Evolutionary conservation across 371 early-diverging fungal species (phyloP), one percentile per base, ranked within the genome.

Genomic region (Conidiobolus incongruus): DNA sequence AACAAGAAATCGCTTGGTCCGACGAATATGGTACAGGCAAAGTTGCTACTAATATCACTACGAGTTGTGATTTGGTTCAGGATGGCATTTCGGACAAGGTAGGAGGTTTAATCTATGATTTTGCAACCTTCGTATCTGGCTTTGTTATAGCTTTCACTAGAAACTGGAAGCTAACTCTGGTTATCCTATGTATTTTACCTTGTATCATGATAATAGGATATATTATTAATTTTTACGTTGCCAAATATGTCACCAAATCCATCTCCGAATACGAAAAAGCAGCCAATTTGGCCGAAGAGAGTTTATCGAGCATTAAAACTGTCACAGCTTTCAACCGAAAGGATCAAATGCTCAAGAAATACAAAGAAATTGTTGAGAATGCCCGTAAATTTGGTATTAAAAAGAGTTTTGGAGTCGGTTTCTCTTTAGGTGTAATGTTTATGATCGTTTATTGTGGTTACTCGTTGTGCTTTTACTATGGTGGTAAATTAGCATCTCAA

Each of bases 1-100:
- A 82, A 26, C 92, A 94, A 54, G 84, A 95, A 20, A 69, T 88
- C 47, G 76, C 71, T 16, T 97, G 83, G 80, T 92, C 86, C 52
- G 97, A 97, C 49, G 64, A 60, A 31, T 58, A 68, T 35, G 64
- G 67, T 53, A 53, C 66, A 44, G 80, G 77, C 23, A 72, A 74
- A 38, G 57, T 74, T 32, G 77, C 76, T 10, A 75, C 59, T 74
- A 68, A 81, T 44, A 65, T 84, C 15, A 72, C 79, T 15, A 65
- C 72, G 52, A 75, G 87, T 61, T 70, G 76, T 35, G 63, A 86
- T 39, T 49, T 81, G 41, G 66, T 85, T 38, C 81, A 81, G 52
- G 86, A 83, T 59, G 86, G 93, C 35, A 76, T 87, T 8, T 68
- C 73, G 21, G 89, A 84, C 31, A 93, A 92, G 52, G 72, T 83